Percentiles rank a stretch among this genome's conserved stretches.
Conservation (phyloP, 164 flowering plant species). For the Nelumbo lutea region DNA sequence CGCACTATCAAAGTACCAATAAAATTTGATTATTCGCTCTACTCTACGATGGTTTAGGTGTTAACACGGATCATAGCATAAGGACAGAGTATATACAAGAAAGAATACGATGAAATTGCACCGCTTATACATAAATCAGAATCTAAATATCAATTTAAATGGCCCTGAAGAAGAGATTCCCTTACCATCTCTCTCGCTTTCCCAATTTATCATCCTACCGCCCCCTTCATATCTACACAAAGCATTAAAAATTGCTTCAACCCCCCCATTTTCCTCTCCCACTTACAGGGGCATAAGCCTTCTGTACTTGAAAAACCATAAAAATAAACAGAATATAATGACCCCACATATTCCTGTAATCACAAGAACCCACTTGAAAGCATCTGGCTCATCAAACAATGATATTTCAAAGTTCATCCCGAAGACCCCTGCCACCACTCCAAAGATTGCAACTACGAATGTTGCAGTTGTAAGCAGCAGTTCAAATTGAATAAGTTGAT, state of each 20-base stretch:
- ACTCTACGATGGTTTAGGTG: too few species aligned
- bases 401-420: conserved; percentile 82
- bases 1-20: too few species aligned
- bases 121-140: too few species aligned
- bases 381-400: conserved; percentile 47
- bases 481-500: conserved; percentile 94
- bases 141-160: too few species aligned
- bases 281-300: conserved; percentile 80
- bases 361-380: conserved; percentile 81
- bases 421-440: conserved; percentile 92
- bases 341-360: conserved; percentile 62
- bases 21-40: too few species aligned
- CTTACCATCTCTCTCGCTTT: too few species aligned
- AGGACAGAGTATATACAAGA: too few species aligned
- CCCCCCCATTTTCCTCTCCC: not conserved
- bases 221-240: not conserved
- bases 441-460: conserved; percentile 90
- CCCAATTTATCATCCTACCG: not conserved
- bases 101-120: too few species aligned
- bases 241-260: not conserved
- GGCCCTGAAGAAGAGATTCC: too few species aligned
- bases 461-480: conserved; percentile 90
- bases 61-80: too few species aligned
- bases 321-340: conserved; percentile 53
- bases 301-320: conserved; percentile 77